Conservation (phyloP, 2,329 filamentous ascomycete species). For the Ascochyta clinopodiicola region DNA sequence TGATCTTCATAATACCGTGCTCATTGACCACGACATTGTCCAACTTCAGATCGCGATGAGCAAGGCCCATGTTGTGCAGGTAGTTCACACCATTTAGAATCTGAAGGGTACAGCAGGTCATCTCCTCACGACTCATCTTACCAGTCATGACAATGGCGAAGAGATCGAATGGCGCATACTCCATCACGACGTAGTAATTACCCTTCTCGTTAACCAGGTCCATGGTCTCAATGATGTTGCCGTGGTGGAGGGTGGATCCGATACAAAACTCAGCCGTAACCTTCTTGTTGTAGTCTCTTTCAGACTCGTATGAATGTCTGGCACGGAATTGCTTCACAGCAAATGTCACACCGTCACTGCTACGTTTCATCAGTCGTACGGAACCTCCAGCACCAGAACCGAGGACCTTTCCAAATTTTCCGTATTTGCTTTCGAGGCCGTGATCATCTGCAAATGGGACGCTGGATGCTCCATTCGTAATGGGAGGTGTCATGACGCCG, state of each 20-base stretch:
- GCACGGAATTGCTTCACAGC: conserved; percentile 97
- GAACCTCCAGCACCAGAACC: conserved; percentile 95
- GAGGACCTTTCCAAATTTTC: conserved; percentile 91
- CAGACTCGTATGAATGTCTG: conserved; percentile 88
- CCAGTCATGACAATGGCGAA: conserved; percentile 99
- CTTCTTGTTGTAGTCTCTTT: conserved; percentile 97
- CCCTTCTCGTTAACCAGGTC: conserved; percentile 95
- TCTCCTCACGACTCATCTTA: conserved; percentile 91
- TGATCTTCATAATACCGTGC: conserved; percentile 98
- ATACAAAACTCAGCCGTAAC: conserved; percentile 98
- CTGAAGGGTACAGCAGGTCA: conserved; percentile 90
- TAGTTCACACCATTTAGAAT: conserved; percentile 95
- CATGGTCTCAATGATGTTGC: conserved; percentile 97
- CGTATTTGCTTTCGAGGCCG: conserved; percentile 87
- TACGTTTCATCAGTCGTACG: conserved; percentile 91
- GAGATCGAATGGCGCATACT: conserved; percentile 93
- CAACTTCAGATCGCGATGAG: conserved; percentile 92
- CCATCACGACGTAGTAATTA: conserved; percentile 99
- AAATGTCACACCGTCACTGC: conserved; percentile 90
- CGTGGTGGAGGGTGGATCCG: conserved; percentile 93
- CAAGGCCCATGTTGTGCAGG: conserved; percentile 91
- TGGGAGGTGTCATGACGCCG: conserved; percentile 49
- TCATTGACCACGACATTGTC: conserved; percentile 98
- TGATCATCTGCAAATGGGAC: conserved; percentile 96
- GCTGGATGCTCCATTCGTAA: conserved; percentile 38